Conservation (phyloP, 2,329 filamentous ascomycete genomes). For the Penicillium sp. region DNA sequence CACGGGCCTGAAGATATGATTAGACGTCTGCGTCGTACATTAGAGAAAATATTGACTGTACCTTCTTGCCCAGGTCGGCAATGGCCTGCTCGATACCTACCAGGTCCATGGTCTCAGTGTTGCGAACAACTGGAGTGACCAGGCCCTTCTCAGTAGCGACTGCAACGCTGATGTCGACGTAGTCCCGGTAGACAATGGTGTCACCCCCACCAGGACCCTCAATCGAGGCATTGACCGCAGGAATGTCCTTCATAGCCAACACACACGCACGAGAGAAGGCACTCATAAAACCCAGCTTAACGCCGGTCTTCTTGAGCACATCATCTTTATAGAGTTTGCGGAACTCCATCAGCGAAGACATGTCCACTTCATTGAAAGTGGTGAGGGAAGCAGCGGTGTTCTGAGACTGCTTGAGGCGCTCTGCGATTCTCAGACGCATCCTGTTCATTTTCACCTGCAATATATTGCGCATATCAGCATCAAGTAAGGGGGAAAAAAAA, state of each 20-base stretch:
- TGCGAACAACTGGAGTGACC: slow-evolving; percentile 93
- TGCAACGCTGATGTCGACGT: slow-evolving; percentile 95
- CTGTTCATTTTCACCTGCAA: slow-evolving; percentile 97
- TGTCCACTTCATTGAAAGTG: slow-evolving; percentile 99
- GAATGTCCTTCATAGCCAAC: slow-evolving; percentile 91
- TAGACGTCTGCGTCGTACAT: neutral
- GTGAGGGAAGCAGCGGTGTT: slow-evolving; percentile 96
- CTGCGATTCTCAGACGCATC: slow-evolving; percentile 95
- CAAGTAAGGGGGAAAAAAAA: neutral
- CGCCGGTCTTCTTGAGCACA: slow-evolving; percentile 88
- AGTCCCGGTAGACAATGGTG: slow-evolving; percentile 97
- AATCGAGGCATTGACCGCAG: slow-evolving; percentile 92
- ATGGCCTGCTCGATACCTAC: slow-evolving; percentile 87
- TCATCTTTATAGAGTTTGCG: slow-evolving; percentile 97
- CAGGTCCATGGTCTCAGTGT: slow-evolving; percentile 84
- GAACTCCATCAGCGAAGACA: slow-evolving; percentile 97
- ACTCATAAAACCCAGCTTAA: slow-evolving; percentile 99
- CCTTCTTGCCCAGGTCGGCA: slow-evolving; percentile 93
- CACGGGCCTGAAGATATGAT: slow-evolving; percentile 65
- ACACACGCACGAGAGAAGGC: slow-evolving; percentile 89
- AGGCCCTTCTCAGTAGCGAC: slow-evolving; percentile 97
- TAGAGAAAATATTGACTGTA: slow-evolving; percentile 34
- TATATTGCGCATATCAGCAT: slow-evolving; percentile 1
- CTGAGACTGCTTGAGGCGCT: slow-evolving; percentile 97
- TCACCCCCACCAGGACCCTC: slow-evolving; percentile 93